Base-by-base conservation (phyloP, 768 basidiomycete species). In the Leucocoprinus leucothites region DNA sequence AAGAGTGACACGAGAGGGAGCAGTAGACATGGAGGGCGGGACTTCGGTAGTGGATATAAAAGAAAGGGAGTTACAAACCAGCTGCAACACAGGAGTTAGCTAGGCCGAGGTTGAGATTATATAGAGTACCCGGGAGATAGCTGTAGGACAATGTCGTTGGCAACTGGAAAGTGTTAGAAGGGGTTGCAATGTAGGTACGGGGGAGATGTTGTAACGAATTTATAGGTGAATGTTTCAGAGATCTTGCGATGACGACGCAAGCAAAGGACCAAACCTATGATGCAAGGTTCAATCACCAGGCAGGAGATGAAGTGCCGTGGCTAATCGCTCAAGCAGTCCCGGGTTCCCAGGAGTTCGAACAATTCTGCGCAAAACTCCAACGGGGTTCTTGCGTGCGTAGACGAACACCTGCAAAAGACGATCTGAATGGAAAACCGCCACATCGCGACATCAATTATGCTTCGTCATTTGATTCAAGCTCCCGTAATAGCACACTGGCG, bases 1-100 rank as follows among this genome's bases (percentile, higher is more conserved):
- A 26, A 90, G 80, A 46, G 86, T 85, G 52, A 90, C 84, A 45
- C 80, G 79, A 11, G 82, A 75, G 1, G 85, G 84, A 3, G 75
- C 74, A 22, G 65, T 64, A 25, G 73, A 67, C 22, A 64, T 48
- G 9, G 36, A 19, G 11, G 58, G 38, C 21, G 57, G n/a, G 9
- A 46, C 42, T 52, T 48, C 50, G 13, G 44, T 49, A 28, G 28
- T 36, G 7, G 50, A 45, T 44, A 53, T 53, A 38, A 19, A 22
- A 8, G 36, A 35, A 3, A 7, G 47, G 35, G 22, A 26, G 35
- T 21, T 18, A 13, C 51, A 55, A 46, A 55, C 38, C 34, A 40
- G 48, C 54, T 56, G 40, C 52, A 19, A 25, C 14, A 16, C 13
- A 18, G 11, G 26, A 22, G 26, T 34, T 34, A 18, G n/a, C 7